These are phyloP conservation scores for Papilionanthe hybrid DNA, from an alignment of 116 monocot species.

Conservation along the genomic window DNA sequence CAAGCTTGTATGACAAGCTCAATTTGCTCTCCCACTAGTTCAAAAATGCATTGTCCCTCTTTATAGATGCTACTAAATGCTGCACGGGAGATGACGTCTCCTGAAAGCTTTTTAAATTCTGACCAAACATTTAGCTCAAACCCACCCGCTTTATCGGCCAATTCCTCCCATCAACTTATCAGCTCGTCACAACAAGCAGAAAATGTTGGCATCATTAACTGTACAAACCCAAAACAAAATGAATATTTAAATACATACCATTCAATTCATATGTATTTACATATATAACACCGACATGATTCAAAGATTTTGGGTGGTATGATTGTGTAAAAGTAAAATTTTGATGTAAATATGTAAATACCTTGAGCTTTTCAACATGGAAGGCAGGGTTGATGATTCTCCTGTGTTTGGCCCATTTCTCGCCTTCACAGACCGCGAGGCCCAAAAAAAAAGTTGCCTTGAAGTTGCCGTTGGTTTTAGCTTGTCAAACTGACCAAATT, in stretches of 20 bases:
- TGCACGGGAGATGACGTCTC: slow-evolving; percentile 33
- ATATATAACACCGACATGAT: too few relatives aligned
- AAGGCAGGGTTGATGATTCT: slow-evolving; percentile 47
- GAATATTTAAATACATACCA: too few relatives aligned
- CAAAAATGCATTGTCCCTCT: slow-evolving; percentile 28
- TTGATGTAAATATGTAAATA: not conserved
- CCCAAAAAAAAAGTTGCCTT: slow-evolving; percentile 12
- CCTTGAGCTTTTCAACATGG: slow-evolving; percentile 49
- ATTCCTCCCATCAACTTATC: slow-evolving; percentile 23
- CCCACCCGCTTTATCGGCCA: not conserved
- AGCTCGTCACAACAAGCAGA: slow-evolving; percentile 28
- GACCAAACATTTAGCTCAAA: slow-evolving; percentile 32
- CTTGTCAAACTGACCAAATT: slow-evolving; percentile 45
- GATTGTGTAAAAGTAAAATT: not conserved
- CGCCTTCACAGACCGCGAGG: slow-evolving; percentile 22
- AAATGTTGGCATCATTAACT: slow-evolving; percentile 29
- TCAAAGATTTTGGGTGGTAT: not conserved
- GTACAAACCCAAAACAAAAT: not conserved
- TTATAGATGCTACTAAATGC: slow-evolving; percentile 41
- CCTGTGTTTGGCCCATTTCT: slow-evolving; percentile 41
- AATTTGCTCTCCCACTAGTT: slow-evolving; percentile 21
- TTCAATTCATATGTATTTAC: too few relatives aligned
- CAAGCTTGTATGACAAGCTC: slow-evolving; percentile 8
- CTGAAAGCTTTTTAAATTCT: slow-evolving; percentile 18
- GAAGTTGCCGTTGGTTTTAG: not conserved